phyloP scores from a whole-genome alignment of 805 yeast genomes.

The Saccharomycopsis sp. region DNA sequence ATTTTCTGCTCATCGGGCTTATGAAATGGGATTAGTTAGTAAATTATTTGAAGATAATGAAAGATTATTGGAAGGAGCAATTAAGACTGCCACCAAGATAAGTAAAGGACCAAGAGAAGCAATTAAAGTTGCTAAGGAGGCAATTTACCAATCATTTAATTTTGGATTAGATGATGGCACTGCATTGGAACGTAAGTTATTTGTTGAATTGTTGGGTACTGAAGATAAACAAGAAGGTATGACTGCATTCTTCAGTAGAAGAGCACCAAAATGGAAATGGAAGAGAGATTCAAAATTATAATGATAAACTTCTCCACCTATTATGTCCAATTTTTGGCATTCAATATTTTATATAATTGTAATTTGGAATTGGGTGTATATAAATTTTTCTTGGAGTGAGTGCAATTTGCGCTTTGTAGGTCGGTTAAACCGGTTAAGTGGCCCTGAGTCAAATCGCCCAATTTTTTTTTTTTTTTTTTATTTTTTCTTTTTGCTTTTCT shows the following conservation, averaged over 20 bases:
- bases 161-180: neutral
- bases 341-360: too few relatives aligned
- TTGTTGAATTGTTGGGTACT: neutral
- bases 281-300: too few relatives aligned
- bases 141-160: constrained; percentile 29
- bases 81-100: constrained; percentile 37
- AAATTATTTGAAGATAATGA: constrained; percentile 33
- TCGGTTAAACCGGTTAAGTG: too few relatives aligned
- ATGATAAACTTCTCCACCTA: too few relatives aligned
- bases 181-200: constrained; percentile 2
- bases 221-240: constrained; percentile 7
- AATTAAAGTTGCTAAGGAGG: constrained; percentile 39
- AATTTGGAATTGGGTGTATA: too few relatives aligned
- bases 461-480: too few relatives aligned
- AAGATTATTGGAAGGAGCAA: constrained; percentile 34
- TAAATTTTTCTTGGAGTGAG: too few relatives aligned
- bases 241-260: constrained; percentile 5
- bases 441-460: too few relatives aligned
- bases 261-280: constrained; percentile 6
- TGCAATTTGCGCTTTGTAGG: too few relatives aligned
- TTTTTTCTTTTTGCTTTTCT: too few relatives aligned
- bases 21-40: constrained; percentile 42
- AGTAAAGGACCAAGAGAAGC: constrained; percentile 38
- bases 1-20: constrained; percentile 39
- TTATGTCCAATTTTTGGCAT: too few relatives aligned